Percentiles rank a stretch among this genome's conserved stretches.
Evolutionary conservation across 2,329 filamentous ascomycete species (phyloP).

Genomic region (Coleophoma eucalyptorum): DNA sequence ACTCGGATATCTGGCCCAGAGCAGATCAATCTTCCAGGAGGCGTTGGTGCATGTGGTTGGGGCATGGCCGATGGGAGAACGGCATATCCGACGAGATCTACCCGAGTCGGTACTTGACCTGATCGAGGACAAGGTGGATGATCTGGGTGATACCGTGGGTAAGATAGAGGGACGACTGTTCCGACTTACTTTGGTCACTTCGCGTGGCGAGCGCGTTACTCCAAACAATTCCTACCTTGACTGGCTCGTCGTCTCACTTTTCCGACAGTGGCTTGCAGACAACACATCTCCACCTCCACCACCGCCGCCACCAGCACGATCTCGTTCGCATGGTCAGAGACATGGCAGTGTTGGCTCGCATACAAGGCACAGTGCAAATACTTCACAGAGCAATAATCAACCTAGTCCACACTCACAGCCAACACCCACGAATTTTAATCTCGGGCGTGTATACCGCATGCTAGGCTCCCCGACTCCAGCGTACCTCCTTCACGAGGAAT

Average conservation of each 20-base stretch:
- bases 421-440: slow-evolving; percentile 48
- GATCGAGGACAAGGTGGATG: slow-evolving; percentile 93
- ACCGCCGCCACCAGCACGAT: slow-evolving; percentile 36
- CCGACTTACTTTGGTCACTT: slow-evolving; percentile 73
- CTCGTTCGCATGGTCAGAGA: slow-evolving; percentile 5
- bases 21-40: slow-evolving; percentile 80
- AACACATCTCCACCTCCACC: slow-evolving; percentile 72
- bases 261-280: slow-evolving; percentile 90
- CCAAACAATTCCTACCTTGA: slow-evolving; percentile 80
- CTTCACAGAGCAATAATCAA: slow-evolving; percentile 20
- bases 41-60: slow-evolving; percentile 91
- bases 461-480: slow-evolving; percentile 59
- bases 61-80: slow-evolving; percentile 81
- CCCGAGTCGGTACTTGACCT: slow-evolving; percentile 78
- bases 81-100: slow-evolving; percentile 68
- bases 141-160: slow-evolving; percentile 78
- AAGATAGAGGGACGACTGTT: slow-evolving; percentile 80
- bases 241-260: slow-evolving; percentile 84
- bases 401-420: slow-evolving; percentile 28
- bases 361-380: slow-evolving; percentile 7
- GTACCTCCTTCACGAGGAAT: slow-evolving; percentile 81
- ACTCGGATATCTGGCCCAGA: slow-evolving; percentile 80
- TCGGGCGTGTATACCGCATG: slow-evolving; percentile 73
- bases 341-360: slow-evolving; percentile 14
- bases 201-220: slow-evolving; percentile 75